These are phyloP conservation scores for Hymenoscyphus salicellus DNA, from an alignment of 2,329 filamentous ascomycete genomes.

Conservation along the genomic window DNA sequence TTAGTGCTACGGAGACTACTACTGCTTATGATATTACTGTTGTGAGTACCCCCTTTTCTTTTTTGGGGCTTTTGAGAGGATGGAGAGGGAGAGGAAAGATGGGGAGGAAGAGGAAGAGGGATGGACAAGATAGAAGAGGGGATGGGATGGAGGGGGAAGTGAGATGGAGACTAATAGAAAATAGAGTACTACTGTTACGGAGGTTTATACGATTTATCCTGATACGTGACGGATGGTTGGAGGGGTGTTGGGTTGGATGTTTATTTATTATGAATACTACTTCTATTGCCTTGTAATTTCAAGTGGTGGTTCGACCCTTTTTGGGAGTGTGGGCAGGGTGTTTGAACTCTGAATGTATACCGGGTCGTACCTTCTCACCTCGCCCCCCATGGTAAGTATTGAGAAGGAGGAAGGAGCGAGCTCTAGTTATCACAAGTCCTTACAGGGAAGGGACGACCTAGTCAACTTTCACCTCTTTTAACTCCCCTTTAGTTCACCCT, in stretches of 20 bases:
- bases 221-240: neutral
- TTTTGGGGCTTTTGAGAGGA: neutral
- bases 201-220: constrained; percentile 19
- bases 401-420: no score
- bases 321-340: no score
- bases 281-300: neutral
- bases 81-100: neutral
- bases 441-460: no score
- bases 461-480: no score
- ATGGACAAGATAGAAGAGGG: no score
- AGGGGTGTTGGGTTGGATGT: neutral
- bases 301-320: neutral
- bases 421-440: no score
- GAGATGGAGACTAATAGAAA: neutral
- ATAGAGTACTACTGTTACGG: constrained; percentile 18
- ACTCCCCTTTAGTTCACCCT: no score
- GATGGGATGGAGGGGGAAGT: no score
- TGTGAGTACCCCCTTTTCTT: neutral
- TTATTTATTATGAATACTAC: neutral
- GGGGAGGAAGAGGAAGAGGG: neutral
- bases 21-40: constrained; percentile 14
- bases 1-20: constrained; percentile 13
- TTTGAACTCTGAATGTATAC: no score
- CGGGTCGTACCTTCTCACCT: no score
- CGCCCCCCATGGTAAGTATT: no score